Evolutionary conservation across 495 filamentous ascomycete species (phyloP), one percentile per base, ranked within the genome.

Genomic region (Penicillium odoratum): DNA sequence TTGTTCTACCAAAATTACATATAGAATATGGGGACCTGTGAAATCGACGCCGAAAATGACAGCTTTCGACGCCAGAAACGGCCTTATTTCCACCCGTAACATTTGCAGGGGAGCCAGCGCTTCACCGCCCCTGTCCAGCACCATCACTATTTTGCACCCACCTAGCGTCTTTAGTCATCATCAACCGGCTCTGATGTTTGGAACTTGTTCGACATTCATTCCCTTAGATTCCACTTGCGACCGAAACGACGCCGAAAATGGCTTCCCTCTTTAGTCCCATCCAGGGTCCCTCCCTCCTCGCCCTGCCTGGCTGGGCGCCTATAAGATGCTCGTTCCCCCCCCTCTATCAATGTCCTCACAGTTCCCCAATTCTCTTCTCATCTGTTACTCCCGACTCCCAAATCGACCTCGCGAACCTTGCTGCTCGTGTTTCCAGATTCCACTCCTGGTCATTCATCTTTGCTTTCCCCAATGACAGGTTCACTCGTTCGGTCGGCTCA

Each of bases 181-280:
- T n/a, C n/a, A n/a, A n/a, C n/a, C n/a, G n/a, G n/a, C n/a, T n/a
- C n/a, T n/a, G n/a, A n/a, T n/a, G n/a, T n/a, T n/a, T n/a, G n/a
- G n/a, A n/a, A n/a, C n/a, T n/a, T n/a, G n/a, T n/a, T n/a, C n/a
- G n/a, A n/a, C n/a, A n/a, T n/a, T n/a, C n/a, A n/a, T n/a, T 57
- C 55, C 55, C 48, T n/a, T 7, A 1, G 36, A 13, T 55, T 56
- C 58, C 38, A 60, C 47, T 18, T 11, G 38, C 36, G 30, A 54
- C 57, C 42, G 51, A 51, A 60, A 60, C 53, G 52, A 56, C 58
- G 51, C 58, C 52, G 53, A 60, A 60, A 60, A 60, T 60, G 30
- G 58, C 58, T 55, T 52, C 48, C 58, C 48, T 60, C 7, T 54
- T 31, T 46, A 60, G 34, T 29, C n/a, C 34, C 15, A 13, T 34